Conservation (phyloP, 2,329 filamentous ascomycete genomes). For the Tolypocladium nubicola region DNA sequence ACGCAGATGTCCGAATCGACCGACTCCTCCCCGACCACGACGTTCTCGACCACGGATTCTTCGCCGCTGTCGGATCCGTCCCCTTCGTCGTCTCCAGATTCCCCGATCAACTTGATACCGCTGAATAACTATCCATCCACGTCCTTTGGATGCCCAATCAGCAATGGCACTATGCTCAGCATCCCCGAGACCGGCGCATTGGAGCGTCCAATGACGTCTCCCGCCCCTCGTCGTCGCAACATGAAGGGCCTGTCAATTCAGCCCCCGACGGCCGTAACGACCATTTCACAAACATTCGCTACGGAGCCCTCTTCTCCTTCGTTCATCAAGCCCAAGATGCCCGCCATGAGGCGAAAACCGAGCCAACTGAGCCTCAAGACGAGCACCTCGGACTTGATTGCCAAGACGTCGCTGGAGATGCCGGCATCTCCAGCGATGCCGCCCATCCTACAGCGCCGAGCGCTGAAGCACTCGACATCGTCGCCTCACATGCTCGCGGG, state of each 20-base stretch:
- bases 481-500: conserved; percentile 56
- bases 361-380: conserved; percentile 73
- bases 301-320: conserved; percentile 63
- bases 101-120: conserved; percentile 64
- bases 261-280: conserved; percentile 38
- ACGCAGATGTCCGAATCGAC: conserved; percentile 73
- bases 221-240: conserved; percentile 65
- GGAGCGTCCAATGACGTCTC: conserved; percentile 54
- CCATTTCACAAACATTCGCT: conserved; percentile 37
- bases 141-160: conserved; percentile 38
- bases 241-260: conserved; percentile 79
- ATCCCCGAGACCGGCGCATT: conserved; percentile 30
- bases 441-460: conserved; percentile 50
- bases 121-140: conserved; percentile 58
- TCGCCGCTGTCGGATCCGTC: conserved; percentile 84
- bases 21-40: conserved; percentile 91
- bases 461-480: conserved; percentile 57
- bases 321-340: conserved; percentile 72
- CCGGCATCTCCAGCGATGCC: conserved; percentile 44
- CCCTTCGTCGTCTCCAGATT: conserved; percentile 86
- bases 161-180: conserved; percentile 21
- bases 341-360: conserved; percentile 61
- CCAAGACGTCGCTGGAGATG: conserved; percentile 38
- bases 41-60: conserved; percentile 84
- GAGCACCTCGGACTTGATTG: conserved; percentile 44